Evolutionary conservation across 441 rosid species (phyloP).

Genomic region (Manihot esculenta): DNA sequence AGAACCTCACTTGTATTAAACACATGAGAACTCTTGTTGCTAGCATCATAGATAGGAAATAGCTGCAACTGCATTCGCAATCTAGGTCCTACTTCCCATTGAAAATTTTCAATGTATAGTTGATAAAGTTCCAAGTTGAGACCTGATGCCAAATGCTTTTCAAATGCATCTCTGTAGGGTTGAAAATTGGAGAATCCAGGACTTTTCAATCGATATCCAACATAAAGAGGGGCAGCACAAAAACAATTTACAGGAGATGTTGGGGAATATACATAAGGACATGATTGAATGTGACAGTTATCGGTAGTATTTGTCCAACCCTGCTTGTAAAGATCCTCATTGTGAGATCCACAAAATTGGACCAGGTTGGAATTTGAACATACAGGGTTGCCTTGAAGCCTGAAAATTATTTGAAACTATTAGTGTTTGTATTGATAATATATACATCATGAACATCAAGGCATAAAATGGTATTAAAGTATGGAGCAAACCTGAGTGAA

Average conservation of each 20-base stretch:
- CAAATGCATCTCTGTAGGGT: conserved; percentile 49
- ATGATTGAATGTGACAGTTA: conserved; percentile 46
- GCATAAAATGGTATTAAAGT: conserved; percentile 16
- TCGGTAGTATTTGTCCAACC: conserved; percentile 24
- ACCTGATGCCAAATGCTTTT: conserved; percentile 50
- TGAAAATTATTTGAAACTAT: conserved; percentile 32
- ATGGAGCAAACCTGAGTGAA: conserved; percentile 67
- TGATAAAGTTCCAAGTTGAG: conserved; percentile 55
- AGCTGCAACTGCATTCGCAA: conserved; percentile 64
- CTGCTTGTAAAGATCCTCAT: conserved; percentile 23
- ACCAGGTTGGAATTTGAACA: conserved; percentile 43
- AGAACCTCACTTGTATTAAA: conserved; percentile 67
- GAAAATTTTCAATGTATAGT: conserved; percentile 46
- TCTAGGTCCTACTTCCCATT: conserved; percentile 85
- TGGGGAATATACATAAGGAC: conserved; percentile 68
- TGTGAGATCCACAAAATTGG: conserved; percentile 48
- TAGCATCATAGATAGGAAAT: conserved; percentile 52
- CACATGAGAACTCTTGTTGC: conserved; percentile 30
- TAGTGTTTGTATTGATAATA: conserved; percentile 1
- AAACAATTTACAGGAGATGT: conserved; percentile 48
- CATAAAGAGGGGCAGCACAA: conserved; percentile 76
- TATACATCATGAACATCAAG: conserved; percentile 9
- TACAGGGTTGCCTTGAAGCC: conserved; percentile 87
- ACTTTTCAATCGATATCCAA: conserved; percentile 89
- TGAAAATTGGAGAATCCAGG: conserved; percentile 74